A percentile compares a stretch with the other conserved stretches of the same genome.
Evolutionary conservation across 176 grass and related monocot species (phyloP).

Genomic region (Carex myosuroides): DNA sequence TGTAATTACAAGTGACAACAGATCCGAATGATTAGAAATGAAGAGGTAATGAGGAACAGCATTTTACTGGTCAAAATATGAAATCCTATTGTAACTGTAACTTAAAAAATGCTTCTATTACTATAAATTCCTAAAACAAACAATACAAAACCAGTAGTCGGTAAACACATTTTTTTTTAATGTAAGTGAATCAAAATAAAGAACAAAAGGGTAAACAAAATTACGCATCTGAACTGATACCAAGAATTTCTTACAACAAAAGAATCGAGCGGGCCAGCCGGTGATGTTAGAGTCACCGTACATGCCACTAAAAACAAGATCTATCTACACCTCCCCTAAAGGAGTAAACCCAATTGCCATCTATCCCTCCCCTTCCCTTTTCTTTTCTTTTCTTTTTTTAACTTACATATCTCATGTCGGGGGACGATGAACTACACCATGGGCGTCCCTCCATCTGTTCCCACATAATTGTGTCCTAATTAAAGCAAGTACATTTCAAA

Average conservation of each 20-base stretch:
- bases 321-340: constrained; percentile 37
- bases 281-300: constrained; percentile 14
- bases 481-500: background rate
- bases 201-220: background rate
- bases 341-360: constrained; percentile 13
- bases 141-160: background rate
- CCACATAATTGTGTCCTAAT: background rate
- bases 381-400: background rate
- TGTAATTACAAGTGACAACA: background rate
- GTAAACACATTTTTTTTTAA: background rate
- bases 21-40: background rate
- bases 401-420: constrained; percentile 2
- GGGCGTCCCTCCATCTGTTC: background rate
- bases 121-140: background rate
- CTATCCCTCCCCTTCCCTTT: constrained; percentile 7
- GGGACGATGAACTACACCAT: constrained; percentile 7
- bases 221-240: constrained; percentile 25
- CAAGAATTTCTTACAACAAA: constrained; percentile 56
- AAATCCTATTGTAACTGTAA: background rate
- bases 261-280: constrained; percentile 27
- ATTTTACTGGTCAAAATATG: background rate
- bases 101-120: constrained; percentile 25
- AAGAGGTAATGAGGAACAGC: background rate
- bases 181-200: constrained; percentile 4
- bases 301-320: constrained; percentile 11